Evolutionary conservation across 768 basidiomycete species (phyloP).

Genomic region (Rhodotorula taiwanensis): DNA sequence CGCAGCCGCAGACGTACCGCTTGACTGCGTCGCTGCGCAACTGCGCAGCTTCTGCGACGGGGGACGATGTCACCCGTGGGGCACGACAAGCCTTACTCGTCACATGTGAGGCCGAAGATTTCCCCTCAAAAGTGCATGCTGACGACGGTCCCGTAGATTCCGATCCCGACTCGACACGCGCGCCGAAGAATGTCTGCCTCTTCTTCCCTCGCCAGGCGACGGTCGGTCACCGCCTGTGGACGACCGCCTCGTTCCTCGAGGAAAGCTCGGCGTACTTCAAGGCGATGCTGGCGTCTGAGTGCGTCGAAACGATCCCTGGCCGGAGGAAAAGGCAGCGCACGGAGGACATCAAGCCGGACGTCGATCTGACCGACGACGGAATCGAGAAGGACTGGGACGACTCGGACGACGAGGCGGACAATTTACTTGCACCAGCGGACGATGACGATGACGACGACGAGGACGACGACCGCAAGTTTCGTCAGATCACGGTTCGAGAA

Average conservation of each 20-base stretch:
- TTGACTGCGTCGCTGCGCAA: too few species aligned
- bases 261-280: neutral
- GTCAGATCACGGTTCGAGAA: neutral
- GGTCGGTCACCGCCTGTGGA: neutral
- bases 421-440: too few species aligned
- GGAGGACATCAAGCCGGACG: neutral
- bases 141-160: too few species aligned
- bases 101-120: too few species aligned
- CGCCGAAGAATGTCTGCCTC: constrained; percentile 1
- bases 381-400: neutral
- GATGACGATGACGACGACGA: rapidly evolving
- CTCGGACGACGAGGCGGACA: neutral
- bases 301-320: neutral
- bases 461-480: too few species aligned
- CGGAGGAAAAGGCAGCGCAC: neutral
- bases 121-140: too few species aligned
- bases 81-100: too few species aligned
- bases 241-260: neutral
- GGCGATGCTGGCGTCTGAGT: neutral
- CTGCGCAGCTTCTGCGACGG: too few species aligned
- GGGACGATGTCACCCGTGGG: too few species aligned
- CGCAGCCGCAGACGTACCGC: too few species aligned
- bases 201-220: constrained; percentile 4
- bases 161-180: too few species aligned
- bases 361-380: neutral